Evolutionary conservation across 73 alveolate genomes (phyloP).

Genomic region (Symbiodinium pilosum): DNA sequence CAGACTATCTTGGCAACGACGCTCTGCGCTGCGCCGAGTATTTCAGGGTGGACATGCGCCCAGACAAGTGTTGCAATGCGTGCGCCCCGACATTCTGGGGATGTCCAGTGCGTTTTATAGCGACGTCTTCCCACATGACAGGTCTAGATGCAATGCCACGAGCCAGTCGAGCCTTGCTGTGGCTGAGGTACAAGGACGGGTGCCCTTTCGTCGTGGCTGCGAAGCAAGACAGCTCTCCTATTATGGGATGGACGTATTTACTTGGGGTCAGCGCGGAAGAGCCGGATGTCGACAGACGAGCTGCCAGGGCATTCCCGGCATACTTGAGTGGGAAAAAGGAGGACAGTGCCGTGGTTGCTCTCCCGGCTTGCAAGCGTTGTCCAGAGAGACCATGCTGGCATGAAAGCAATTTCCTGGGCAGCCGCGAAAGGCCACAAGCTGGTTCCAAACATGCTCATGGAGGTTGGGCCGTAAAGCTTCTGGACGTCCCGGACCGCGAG

Average conservation of each 20-base stretch:
- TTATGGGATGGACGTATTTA: conserved; percentile 80
- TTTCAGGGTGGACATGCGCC: conserved; percentile 51
- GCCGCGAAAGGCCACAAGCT: conserved; percentile 43
- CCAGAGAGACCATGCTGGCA: conserved; percentile 48
- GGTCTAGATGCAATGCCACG: conserved; percentile 74
- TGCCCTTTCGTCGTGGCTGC: conserved; percentile 62
- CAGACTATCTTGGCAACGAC: conserved; percentile 56
- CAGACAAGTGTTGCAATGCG: conserved; percentile 41
- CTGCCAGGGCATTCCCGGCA: conserved; percentile 61
- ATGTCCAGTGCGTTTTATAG: conserved; percentile 58
- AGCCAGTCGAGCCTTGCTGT: conserved; percentile 26
- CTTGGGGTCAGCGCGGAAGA: conserved; percentile 74
- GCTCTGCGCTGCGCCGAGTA: conserved; percentile 57
- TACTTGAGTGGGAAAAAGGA: conserved; percentile 58
- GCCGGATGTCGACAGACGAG: conserved; percentile 69
- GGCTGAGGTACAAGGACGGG: conserved; percentile 58
- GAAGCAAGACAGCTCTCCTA: conserved; percentile 54
- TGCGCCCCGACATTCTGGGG: conserved; percentile 62
- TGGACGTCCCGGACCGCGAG: conserved; percentile 64
- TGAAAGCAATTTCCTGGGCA: conserved; percentile 66
- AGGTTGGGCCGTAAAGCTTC: conserved; percentile 52
- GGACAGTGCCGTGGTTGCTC: conserved; percentile 73
- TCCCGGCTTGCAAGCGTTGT: conserved; percentile 72
- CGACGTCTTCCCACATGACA: conserved; percentile 36
- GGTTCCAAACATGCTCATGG: conserved; percentile 69